Evolutionary conservation across 345 rosid species (phyloP), one percentile per base, ranked within the genome.

Genomic region (Salix koriyanagi): DNA sequence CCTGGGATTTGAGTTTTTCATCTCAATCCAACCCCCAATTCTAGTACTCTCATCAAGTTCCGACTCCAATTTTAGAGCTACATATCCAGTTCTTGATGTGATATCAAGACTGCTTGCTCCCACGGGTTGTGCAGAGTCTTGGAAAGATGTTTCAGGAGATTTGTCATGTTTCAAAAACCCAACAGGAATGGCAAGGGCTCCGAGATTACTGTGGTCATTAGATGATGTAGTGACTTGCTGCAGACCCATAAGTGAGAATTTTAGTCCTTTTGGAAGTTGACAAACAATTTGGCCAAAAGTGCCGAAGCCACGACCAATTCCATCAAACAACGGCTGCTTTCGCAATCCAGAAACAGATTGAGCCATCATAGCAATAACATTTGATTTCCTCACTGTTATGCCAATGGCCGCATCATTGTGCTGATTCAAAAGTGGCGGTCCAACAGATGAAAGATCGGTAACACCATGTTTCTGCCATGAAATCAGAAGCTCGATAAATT

Each of bases 1-100:
- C 79, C 79, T 85, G 58, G 78, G 76, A 75, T 84, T 81, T 2
- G 87, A 81, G 28, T 83, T 85, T 74, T 89, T 84, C 87, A 89
- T 81, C 87, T 95, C 94, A 71, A 91, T 69, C 99, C 99, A 93
- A 76, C 91, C 91, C 4, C 87, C 88, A 54, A 95, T 46, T 79
- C 78, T 91, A 0, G 90, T 85, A 50, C 44, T 72, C 81, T 89
- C 97, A 34, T 90, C 92, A 64, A 93, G 74, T 77, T 81, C 83
- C 41, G 92, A 83, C 65, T 91, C 97, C 81, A 93, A 77, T 88
- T 82, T 87, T 82, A 95, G 65, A 54, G 93, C 91, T 16, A 95
- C 65, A 41, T 86, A 85, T 16, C 87, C 80, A 19, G 82, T 13
- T 44, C 50, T 80, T 7, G 83, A 77, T 73, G 76, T 62, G 42